A percentile compares a stretch with the other conserved stretches of the same genome.
These are phyloP conservation scores for Beta lomatogona DNA, from an alignment of 179 eudicot species.

Conservation along the genomic window DNA sequence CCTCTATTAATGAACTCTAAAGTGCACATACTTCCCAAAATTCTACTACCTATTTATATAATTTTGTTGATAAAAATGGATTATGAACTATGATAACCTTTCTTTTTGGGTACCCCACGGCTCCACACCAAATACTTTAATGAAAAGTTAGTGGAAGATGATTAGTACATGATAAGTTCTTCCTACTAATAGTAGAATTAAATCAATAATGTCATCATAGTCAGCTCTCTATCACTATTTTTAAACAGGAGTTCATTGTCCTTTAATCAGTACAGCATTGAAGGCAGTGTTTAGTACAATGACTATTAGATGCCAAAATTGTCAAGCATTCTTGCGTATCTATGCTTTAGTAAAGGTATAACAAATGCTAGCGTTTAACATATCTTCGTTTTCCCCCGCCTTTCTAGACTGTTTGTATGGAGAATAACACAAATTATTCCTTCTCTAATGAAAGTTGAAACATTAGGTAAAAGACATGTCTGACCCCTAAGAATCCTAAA, in stretches of 20 bases:
- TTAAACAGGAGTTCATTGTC: background rate
- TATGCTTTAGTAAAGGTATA: background rate
- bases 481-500: too few relatives aligned
- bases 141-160: constrained; percentile 23
- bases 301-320: constrained; percentile 19
- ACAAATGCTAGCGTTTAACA: background rate
- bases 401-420: too few relatives aligned
- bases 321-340: constrained; percentile 4
- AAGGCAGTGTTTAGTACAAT: constrained; percentile 30
- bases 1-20: too few relatives aligned
- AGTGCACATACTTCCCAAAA: too few relatives aligned
- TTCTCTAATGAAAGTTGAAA: too few relatives aligned
- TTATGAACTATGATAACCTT: background rate
- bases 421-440: too few relatives aligned
- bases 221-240: constrained; percentile 28
- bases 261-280: constrained; percentile 32
- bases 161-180: constrained; percentile 37
- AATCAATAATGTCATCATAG: constrained; percentile 19
- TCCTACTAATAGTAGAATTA: constrained; percentile 25
- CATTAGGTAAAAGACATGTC: too few relatives aligned
- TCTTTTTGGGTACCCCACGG: background rate
- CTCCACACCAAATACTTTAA: constrained; percentile 23
- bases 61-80: constrained; percentile 9
- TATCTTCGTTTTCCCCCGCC: background rate
- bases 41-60: too few relatives aligned